Conservation (phyloP, 2,329 filamentous ascomycete genomes). For the Parafenestella ontariensis region DNA sequence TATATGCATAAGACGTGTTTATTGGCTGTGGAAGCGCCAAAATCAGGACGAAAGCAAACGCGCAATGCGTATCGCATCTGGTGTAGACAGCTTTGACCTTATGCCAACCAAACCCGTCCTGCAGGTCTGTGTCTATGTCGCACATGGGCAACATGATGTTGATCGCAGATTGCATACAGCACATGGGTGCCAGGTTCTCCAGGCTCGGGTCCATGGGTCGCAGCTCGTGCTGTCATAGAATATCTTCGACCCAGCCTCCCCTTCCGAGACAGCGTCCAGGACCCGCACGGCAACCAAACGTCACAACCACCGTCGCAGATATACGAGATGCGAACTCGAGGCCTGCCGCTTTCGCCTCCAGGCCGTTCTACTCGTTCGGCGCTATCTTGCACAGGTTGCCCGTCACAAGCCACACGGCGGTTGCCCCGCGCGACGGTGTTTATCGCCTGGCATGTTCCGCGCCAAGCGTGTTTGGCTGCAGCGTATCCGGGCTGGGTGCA, state of each 20-base stretch:
- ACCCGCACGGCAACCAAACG: background rate
- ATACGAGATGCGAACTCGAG: background rate
- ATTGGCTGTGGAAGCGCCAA: background rate
- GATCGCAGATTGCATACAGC: background rate
- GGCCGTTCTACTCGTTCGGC: background rate
- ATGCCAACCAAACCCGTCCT: too few relatives aligned
- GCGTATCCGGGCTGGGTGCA: background rate
- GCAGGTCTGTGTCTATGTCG: background rate
- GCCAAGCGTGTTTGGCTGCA: conserved; percentile 13
- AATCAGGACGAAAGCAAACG: background rate
- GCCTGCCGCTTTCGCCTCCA: background rate
- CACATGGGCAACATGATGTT: background rate
- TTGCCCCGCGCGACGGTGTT: conserved; percentile 18
- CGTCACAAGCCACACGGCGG: conserved; percentile 4
- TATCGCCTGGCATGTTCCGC: conserved; percentile 16
- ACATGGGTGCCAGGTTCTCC: background rate
- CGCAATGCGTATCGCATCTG: too few relatives aligned
- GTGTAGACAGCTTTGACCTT: too few relatives aligned
- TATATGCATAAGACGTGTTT: background rate
- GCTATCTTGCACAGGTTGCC: background rate
- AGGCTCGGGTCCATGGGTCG: background rate
- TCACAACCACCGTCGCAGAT: background rate
- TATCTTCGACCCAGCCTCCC: conserved; percentile 2
- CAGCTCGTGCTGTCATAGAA: background rate
- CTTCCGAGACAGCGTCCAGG: background rate